Base-by-base conservation (phyloP, 345 rosid genomes). In the Aethionema arabicum region DNA sequence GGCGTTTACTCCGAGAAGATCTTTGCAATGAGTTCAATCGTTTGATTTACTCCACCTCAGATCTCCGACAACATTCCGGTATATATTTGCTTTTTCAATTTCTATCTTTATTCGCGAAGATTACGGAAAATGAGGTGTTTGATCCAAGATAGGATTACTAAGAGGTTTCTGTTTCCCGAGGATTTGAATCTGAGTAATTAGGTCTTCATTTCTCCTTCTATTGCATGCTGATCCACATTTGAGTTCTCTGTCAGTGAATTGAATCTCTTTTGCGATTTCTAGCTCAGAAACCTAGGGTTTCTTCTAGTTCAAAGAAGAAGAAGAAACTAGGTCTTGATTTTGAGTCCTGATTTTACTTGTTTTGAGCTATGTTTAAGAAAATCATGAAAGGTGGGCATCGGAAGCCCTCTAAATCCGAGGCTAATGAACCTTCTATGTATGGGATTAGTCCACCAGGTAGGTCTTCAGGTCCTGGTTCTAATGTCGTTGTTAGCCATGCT, bases 371-470 rank as follows among this genome's bases (percentile, higher is more conserved):
- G 97, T 85, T 90, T 29, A 87, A 81, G 93, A 90, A 85, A 66
- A 85, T 87, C 73, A 85, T 90, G 53, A 90, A 87, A 74, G 88
- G 87, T 47, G 92, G 85, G 79, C 90, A 80, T 35, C 73, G 73
- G 56, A 90, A 87, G 91, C 80, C 83, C 77, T 77, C 97, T 37
- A 90, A 90, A 74, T 73, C 87, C 40, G 90, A 87, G 32, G 65
- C 74, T 12, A 77, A 70, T 29, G 89, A 84, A 52, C 57, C 80
- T 0, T 66, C 82, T 40, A 49, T 55, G 32, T 78, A 68, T 41
- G 85, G 81, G 5, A 64, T 63, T 52, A 72, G 80, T 49, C 75
- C 62, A 0, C 74, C 75, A 0, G 73, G 59, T 27, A 48, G 59
- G 33, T 76, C 27, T 21, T 21, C 79, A 5, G 69, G 69, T 66